phyloP scores from a whole-genome alignment of 306 rosid species.

The Dalbergia cochinchinensis region DNA sequence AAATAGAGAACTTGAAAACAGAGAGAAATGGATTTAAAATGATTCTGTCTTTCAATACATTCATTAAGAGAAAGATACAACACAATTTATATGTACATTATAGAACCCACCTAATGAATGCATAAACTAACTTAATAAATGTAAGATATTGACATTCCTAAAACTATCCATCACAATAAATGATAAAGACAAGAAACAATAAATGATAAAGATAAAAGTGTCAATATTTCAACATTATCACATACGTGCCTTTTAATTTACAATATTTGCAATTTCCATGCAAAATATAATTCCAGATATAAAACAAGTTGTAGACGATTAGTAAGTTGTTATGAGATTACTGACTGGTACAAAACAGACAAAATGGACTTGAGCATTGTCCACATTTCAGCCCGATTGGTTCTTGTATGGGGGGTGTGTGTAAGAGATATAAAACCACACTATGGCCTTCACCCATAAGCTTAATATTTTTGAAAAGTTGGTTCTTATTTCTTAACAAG shows the following conservation, averaged over 20 bases:
- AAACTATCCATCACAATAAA: too few species aligned
- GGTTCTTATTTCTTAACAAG: slow-evolving; percentile 16
- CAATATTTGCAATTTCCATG: neutral
- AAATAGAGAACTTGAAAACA: too few species aligned
- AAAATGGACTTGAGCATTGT: neutral
- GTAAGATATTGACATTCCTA: too few species aligned
- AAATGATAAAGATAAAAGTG: too few species aligned
- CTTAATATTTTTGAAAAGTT: slow-evolving; percentile 1
- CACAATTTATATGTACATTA: too few species aligned
- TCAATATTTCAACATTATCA: too few species aligned
- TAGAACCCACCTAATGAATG: too few species aligned
- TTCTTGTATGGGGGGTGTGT: neutral
- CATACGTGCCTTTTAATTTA: neutral
- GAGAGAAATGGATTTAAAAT: too few species aligned
- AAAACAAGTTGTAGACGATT: neutral
- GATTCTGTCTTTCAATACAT: too few species aligned
- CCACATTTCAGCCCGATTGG: neutral
- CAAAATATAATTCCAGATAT: neutral
- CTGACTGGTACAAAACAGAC: neutral
- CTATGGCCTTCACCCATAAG: neutral
- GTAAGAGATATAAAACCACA: neutral
- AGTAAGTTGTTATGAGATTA: neutral
- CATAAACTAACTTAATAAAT: too few species aligned
- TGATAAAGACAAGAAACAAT: too few species aligned
- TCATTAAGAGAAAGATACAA: too few species aligned